Evolutionary conservation across 768 basidiomycete species (phyloP).

Genomic region (Mycena crocata): DNA sequence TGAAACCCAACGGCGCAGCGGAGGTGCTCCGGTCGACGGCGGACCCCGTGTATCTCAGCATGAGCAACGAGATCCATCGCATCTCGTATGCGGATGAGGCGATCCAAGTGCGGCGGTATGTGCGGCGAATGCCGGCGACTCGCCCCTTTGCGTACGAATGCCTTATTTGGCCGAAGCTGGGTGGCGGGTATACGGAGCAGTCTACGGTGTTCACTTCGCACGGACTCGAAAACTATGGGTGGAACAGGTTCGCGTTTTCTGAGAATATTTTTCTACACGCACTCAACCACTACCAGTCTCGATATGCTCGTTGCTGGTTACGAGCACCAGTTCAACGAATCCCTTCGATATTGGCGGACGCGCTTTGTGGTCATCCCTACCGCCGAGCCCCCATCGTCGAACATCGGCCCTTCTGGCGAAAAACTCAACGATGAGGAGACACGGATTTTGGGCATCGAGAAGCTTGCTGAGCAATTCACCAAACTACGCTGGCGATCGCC

Average conservation of each 20-base stretch:
- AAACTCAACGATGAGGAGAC: slow-evolving; percentile 87
- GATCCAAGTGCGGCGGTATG: slow-evolving; percentile 89
- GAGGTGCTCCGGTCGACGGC: slow-evolving; percentile 69
- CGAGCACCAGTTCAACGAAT: slow-evolving; percentile 83
- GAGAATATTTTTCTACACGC: not conserved
- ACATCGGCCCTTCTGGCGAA: slow-evolving; percentile 74
- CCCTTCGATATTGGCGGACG: slow-evolving; percentile 93
- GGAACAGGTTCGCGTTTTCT: slow-evolving; percentile 74
- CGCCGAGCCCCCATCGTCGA: slow-evolving; percentile 69
- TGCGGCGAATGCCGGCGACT: slow-evolving; percentile 75
- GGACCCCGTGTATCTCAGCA: slow-evolving; percentile 90
- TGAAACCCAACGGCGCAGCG: slow-evolving; percentile 72
- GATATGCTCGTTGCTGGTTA: slow-evolving; percentile 90
- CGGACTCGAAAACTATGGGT: slow-evolving; percentile 85
- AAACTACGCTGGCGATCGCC: slow-evolving; percentile 83
- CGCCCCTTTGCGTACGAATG: slow-evolving; percentile 84
- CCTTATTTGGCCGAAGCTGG: slow-evolving; percentile 93
- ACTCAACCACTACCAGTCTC: slow-evolving; percentile 56
- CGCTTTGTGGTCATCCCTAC: slow-evolving; percentile 94
- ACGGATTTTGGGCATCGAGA: slow-evolving; percentile 89
- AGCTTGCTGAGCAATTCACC: slow-evolving; percentile 89
- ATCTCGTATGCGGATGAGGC: slow-evolving; percentile 92
- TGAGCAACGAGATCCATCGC: slow-evolving; percentile 95
- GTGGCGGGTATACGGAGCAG: slow-evolving; percentile 87
- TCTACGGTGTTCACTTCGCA: slow-evolving; percentile 80